Evolutionary conservation across 495 filamentous ascomycete species (phyloP).

Genomic region (Penicillium subrubescens): DNA sequence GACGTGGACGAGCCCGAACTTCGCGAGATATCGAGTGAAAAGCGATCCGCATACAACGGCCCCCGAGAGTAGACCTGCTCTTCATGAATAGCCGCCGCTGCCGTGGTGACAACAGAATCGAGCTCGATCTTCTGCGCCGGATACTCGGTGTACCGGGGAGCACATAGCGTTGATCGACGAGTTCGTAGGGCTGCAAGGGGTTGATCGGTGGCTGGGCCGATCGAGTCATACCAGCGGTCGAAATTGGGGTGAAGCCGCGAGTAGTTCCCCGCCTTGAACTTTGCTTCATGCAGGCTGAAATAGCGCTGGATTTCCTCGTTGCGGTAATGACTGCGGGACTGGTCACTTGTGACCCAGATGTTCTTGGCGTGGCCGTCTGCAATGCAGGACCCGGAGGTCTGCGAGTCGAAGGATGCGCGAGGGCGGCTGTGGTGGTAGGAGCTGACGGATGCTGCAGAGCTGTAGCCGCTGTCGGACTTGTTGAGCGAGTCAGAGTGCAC

Average conservation of each 20-base stretch:
- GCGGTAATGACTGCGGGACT: neutral
- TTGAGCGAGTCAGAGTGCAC: constrained; percentile 34
- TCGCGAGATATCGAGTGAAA: constrained; percentile 10
- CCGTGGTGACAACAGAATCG: neutral
- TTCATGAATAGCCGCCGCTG: constrained; percentile 4
- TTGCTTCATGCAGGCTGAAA: constrained; percentile 24
- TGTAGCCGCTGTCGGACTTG: constrained; percentile 49
- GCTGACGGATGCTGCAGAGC: constrained; percentile 39
- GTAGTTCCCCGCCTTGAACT: constrained; percentile 16
- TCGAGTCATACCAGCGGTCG: constrained; percentile 28
- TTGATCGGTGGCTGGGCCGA: constrained; percentile 3
- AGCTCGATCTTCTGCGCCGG: constrained; percentile 3
- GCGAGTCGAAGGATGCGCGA: constrained; percentile 34
- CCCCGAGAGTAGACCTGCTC: constrained; percentile 12
- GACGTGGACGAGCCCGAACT: constrained; percentile 8
- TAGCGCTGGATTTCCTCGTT: constrained; percentile 22
- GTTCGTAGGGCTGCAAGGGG: constrained; percentile 6
- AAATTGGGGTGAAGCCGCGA: constrained; percentile 18
- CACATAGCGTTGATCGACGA: constrained; percentile 32
- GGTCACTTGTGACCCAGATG: neutral
- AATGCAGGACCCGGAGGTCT: constrained; percentile 23
- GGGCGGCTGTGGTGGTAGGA: constrained; percentile 32
- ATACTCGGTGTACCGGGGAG: constrained; percentile 30
- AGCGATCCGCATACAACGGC: constrained; percentile 17
- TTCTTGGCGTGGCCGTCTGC: constrained; percentile 15